Evolutionary conservation across 2,329 filamentous ascomycete species (phyloP).

Genomic region (Geosmithia morbida): DNA sequence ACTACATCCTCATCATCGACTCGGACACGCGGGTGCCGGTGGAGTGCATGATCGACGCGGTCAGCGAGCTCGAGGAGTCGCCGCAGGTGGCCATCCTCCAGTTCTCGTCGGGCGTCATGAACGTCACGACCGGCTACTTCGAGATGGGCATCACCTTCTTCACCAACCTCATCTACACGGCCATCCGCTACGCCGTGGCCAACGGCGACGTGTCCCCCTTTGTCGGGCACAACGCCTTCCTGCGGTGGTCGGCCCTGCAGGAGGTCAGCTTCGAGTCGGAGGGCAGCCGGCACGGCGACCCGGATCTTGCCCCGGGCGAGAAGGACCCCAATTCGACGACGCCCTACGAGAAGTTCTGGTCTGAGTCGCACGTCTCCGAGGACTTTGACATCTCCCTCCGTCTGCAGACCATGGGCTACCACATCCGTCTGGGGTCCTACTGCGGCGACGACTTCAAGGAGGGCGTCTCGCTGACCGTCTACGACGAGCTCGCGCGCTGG

Average conservation of each 20-base stretch:
- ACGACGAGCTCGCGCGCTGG: conserved; percentile 59
- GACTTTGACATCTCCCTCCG: conserved; percentile 66
- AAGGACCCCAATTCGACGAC: background rate
- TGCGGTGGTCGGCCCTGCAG: conserved; percentile 43
- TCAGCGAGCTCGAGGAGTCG: conserved; percentile 54
- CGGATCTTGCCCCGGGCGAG: conserved; percentile 18
- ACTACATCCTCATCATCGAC: conserved; percentile 52
- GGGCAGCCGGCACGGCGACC: conserved; percentile 26
- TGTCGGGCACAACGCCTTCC: conserved; percentile 64
- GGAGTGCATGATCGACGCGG: conserved; percentile 56
- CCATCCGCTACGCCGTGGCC: conserved; percentile 55
- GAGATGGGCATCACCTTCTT: conserved; percentile 65
- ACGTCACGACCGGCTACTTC: conserved; percentile 57
- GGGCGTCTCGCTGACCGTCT: conserved; percentile 58
- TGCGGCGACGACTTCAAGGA: conserved; percentile 58
- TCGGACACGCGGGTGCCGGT: conserved; percentile 54
- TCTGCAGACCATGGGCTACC: conserved; percentile 53
- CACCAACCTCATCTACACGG: conserved; percentile 63
- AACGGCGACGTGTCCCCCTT: conserved; percentile 62
- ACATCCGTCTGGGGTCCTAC: conserved; percentile 55
- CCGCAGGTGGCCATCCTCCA: conserved; percentile 60
- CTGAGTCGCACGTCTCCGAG: conserved; percentile 61
- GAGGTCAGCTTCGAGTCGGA: conserved; percentile 9
- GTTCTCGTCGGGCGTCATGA: conserved; percentile 63
- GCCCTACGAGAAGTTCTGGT: conserved; percentile 39